Evolutionary conservation across 345 rosid species (phyloP).

Genomic region (Sisymbrium irio): DNA sequence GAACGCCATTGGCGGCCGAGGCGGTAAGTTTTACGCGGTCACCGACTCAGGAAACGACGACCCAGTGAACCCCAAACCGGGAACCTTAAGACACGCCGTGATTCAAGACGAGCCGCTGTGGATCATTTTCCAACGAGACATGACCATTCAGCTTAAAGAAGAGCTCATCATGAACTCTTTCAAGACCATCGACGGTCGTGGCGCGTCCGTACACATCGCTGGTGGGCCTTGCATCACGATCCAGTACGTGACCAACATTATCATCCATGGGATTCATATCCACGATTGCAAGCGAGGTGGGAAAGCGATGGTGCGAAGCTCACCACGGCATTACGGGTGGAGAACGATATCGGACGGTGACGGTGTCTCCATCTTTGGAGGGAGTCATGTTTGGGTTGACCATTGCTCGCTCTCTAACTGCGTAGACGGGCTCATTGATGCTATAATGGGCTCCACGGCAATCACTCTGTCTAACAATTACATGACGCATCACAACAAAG

Average conservation of each 20-base stretch:
- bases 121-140: slow-evolving; percentile 75
- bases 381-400: slow-evolving; percentile 77
- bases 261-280: slow-evolving; percentile 65
- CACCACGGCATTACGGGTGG: slow-evolving; percentile 75
- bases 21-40: slow-evolving; percentile 68
- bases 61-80: slow-evolving; percentile 63
- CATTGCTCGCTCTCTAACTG: slow-evolving; percentile 69
- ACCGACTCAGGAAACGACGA: slow-evolving; percentile 60
- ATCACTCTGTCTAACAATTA: slow-evolving; percentile 73
- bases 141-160: slow-evolving; percentile 67
- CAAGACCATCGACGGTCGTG: slow-evolving; percentile 78
- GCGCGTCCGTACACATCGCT: slow-evolving; percentile 69
- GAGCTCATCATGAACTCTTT: slow-evolving; percentile 81
- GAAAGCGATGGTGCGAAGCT: slow-evolving; percentile 65
- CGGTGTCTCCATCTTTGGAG: slow-evolving; percentile 78
- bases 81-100: slow-evolving; percentile 68
- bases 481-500: slow-evolving; percentile 81
- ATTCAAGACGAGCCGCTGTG: slow-evolving; percentile 75
- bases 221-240: slow-evolving; percentile 84
- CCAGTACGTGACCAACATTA: slow-evolving; percentile 71
- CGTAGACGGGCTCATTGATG: slow-evolving; percentile 65
- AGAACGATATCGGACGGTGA: slow-evolving; percentile 80
- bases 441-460: slow-evolving; percentile 65
- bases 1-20: slow-evolving; percentile 72
- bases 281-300: slow-evolving; percentile 85